Evolutionary conservation across 2,329 filamentous ascomycete species (phyloP).

Genomic region (Sporothrix brasiliensis): DNA sequence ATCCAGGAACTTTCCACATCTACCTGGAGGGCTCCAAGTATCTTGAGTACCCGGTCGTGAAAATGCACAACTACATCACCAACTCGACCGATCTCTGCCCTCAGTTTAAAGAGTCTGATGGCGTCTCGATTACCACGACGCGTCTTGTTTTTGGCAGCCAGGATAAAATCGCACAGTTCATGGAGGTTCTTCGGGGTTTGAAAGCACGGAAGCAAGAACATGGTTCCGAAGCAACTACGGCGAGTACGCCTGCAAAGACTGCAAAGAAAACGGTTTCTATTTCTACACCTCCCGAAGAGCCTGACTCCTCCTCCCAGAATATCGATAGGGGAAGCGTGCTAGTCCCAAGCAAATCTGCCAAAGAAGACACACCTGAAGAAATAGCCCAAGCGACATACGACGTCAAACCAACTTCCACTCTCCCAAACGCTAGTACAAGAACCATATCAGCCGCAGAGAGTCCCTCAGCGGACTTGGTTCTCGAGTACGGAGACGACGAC

Average conservation of each 20-base stretch:
- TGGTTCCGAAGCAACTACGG: too few relatives aligned
- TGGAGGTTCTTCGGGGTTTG: constrained; percentile 29
- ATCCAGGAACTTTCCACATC: constrained; percentile 28
- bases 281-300: not conserved
- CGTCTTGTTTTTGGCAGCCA: constrained; percentile 31
- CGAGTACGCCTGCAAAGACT: not conserved
- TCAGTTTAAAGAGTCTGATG: constrained; percentile 34
- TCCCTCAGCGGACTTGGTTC: not conserved
- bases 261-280: not conserved
- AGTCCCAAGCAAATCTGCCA: not conserved
- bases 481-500: not conserved
- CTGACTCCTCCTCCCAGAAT: not conserved
- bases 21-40: constrained; percentile 34
- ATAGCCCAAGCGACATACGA: not conserved
- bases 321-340: not conserved
- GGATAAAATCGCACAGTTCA: constrained; percentile 31
- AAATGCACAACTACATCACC: constrained; percentile 36
- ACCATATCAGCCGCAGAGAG: not conserved
- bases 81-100: constrained; percentile 31
- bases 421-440: not conserved
- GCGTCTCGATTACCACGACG: constrained; percentile 32
- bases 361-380: not conserved
- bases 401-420: not conserved
- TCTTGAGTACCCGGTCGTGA: constrained; percentile 33
- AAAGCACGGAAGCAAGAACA: not conserved